Base-by-base conservation (phyloP, 2,329 filamentous ascomycete genomes). In the Emmonsiellopsis sp. region DNA sequence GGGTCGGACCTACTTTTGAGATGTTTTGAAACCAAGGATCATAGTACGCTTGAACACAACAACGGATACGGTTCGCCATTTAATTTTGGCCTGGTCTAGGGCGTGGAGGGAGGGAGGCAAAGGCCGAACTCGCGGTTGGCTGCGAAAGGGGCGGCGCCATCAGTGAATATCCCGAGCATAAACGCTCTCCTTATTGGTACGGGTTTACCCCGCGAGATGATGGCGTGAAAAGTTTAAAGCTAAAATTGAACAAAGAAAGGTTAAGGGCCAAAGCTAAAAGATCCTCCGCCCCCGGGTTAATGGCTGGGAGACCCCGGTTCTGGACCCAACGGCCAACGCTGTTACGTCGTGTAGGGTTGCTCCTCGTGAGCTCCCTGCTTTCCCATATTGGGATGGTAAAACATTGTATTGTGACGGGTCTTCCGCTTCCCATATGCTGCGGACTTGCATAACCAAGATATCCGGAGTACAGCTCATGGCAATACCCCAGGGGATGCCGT, bases 311-410 rank as follows among this genome's bases (percentile, higher is more conserved):
- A 49, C 46, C 46, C 46, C 39, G 46, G 46, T 14, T 39, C 46
- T 49, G 46, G 46, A 36, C 27, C 46, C 36, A 49, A 40, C 46
- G 46, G 33, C 37, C 45, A 48, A 48, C 45, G 46, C 34, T 48
- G 46, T 21, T 5, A 37, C 10, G n/a, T 36, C 10, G n/a, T 31
- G 36, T 17, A 32, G 46, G 14, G 27, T 39, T 6, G 6, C 34
- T 14, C 46, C 32, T 40, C 46, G 46, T 49, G 46, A 39, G 31
- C 46, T 49, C 39, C 14, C 46, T 49, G 6, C 17, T 49, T 37
- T 40, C 32, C 33, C 21, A 27, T 14, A 33, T 48, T 13, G 45
- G 32, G 33, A 17, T n/a, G n/a, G 17, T 39, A 33, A 49, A 40
- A 14, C 6, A 10, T 39, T 49, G 46, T 7, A 49, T 39, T 39